Evolutionary conservation across 192 early-diverging fungal species (phyloP).

Genomic region (Coemansia aciculifera): DNA sequence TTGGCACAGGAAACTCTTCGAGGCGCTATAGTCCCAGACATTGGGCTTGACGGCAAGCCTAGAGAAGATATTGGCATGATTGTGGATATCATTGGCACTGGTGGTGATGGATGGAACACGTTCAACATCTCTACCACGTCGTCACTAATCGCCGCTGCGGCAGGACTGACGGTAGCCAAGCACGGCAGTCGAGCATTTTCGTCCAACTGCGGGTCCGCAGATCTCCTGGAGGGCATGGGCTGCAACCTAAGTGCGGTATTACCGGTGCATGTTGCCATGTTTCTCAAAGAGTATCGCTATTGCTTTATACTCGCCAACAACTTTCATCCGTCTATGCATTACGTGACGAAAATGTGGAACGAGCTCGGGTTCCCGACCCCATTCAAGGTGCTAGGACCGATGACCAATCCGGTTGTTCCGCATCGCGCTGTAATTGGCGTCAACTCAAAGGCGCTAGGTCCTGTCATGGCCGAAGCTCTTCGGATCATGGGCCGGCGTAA

Average conservation of each 20-base stretch:
- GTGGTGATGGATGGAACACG: constrained; percentile 97
- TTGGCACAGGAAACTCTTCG: constrained; percentile 72
- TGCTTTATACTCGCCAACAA: constrained; percentile 92
- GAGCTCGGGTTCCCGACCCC: constrained; percentile 92
- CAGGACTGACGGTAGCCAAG: constrained; percentile 88
- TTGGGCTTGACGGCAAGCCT: constrained; percentile 45
- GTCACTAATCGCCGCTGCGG: constrained; percentile 88
- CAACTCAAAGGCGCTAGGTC: constrained; percentile 75
- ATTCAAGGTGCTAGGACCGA: constrained; percentile 91
- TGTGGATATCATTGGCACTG: constrained; percentile 95
- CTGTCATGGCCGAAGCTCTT: constrained; percentile 81
- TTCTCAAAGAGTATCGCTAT: constrained; percentile 68
- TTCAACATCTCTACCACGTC: constrained; percentile 96
- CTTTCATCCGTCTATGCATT: constrained; percentile 90
- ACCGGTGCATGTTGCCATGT: constrained; percentile 64
- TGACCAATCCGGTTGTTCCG: constrained; percentile 87
- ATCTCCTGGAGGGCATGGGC: constrained; percentile 84
- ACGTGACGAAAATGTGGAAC: constrained; percentile 68
- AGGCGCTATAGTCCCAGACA: constrained; percentile 62
- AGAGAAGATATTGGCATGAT: constrained; percentile 53
- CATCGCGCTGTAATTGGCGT: constrained; percentile 87
- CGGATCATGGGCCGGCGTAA: constrained; percentile 72
- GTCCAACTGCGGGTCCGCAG: constrained; percentile 89
- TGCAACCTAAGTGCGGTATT: constrained; percentile 69
- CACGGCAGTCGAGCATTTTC: constrained; percentile 93